Base-by-base conservation (phyloP, 176 grass and related monocot genomes). In the Carex myosuroides region DNA sequence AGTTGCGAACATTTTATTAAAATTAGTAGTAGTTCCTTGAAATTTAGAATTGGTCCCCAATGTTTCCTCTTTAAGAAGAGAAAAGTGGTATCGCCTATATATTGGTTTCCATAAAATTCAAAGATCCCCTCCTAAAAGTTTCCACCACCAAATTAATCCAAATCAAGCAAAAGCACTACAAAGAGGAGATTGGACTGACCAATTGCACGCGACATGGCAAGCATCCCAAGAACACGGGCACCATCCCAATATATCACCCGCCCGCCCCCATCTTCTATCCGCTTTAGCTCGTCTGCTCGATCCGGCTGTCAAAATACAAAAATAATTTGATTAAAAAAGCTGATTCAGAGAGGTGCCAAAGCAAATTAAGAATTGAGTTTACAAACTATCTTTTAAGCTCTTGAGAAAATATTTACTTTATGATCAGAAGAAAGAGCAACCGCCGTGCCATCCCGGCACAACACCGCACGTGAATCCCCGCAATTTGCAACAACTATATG, bases 171-270 rank as follows among this genome's bases (percentile, higher is more conserved):
- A 30, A 30, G 0, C 1, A 13, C 3, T 24, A 13, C 10, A 54
- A 75, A 54, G 57, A 61, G 70, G 41, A 72, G 24, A 37, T 81
- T 39, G 3, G 21, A 79, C 86, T 87, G 55, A 92, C 93, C 93
- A 0, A 95, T 90, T 44, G 90, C 91, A 48, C 93, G 90, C 17
- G 93, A 95, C 88, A 89, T 95, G 79, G 93, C 88, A 7, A 95
- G 88, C 56, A 95, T 87, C 58, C 93, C 93, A 12, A 92, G 88
- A 35, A 95, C 93, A 67, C 90, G 91, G 67, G 81, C 84, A 16
- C 90, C 87, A 17, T 95, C 86, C 93, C 93, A 95, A 83, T 75
- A 83, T 85, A 95, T 90, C 60, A 95, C 87, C 65, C 73, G 87
- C 20, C 90, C 93, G 0, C 93, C 93, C 2, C 87, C 87, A 17